Base-by-base conservation (phyloP, 2,329 filamentous ascomycete species). In the Nemania bipapillata region DNA sequence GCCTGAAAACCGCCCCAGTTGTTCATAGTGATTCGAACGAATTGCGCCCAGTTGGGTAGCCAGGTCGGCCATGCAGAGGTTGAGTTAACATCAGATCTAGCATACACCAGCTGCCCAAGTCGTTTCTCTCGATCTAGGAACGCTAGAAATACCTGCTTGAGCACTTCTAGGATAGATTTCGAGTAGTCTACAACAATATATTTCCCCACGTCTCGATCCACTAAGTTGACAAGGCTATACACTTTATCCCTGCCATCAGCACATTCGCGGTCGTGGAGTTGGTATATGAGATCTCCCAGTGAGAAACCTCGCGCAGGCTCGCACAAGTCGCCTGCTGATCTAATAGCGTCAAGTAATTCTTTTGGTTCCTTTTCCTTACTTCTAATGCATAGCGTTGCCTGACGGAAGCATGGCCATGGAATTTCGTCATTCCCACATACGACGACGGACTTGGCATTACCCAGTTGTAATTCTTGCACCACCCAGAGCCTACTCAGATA, bases 381-480 rank as follows among this genome's bases (percentile, higher is more conserved):
- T 12, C 35, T 4, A 4, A 68, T 62, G 55, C 30, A 60, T 8
- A 61, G 5, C 6, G 71, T 20, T 2, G 70, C 70, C 5, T 62
- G 58, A 12, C 68, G 65, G 50, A 74, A 73, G 1, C 45, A 30
- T 4, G 37, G 12, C 72, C 69, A 74, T 0, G 35, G 45, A 15
- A 72, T 64, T 28, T 70, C 70, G n/a, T 68, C 65, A 28, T 45
- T 12, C 0, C 73, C 72, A 26, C 70, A 74, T n/a, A 67, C 24
- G 0, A 74, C 4, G 20, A 74, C 24, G 3, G 73, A 65, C 8
- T 49, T 22, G 1, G 24, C 17, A 52, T 24, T 64, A 5, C 61
- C 71, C n/a, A 71, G 50, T 2, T 70, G 64, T 20, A 75, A 68
- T 24, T 74, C 72, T 40, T 75, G 72, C 20, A 73, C 45, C 17